Base-by-base conservation (phyloP, 306 rosid genomes). In the Vachellia collinsii region DNA sequence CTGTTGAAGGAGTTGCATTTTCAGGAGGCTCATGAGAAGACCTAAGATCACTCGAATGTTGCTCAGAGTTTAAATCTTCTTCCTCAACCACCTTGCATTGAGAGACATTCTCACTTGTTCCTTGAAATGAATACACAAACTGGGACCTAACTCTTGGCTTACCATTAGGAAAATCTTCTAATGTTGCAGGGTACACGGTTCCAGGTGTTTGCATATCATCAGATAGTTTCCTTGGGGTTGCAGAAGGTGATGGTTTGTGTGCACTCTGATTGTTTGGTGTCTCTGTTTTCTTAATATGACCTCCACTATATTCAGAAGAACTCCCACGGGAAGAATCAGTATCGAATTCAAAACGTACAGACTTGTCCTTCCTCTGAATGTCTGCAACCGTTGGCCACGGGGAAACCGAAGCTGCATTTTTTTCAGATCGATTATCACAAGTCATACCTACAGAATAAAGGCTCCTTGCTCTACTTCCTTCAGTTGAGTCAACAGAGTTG, bases 131-230 rank as follows among this genome's bases (percentile, higher is more conserved):
- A 84, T 87, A 88, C 68, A 90, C 93, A 51, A 81, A 93, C 74
- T 93, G 94, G 39, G 94, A 88, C 85, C 97, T 89, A 79, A 93
- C 89, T 66, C 85, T 80, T 84, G 75, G 70, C 80, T 79, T 95
- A 36, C 87, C 88, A 81, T 77, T 82, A 50, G 84, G 88, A 79
- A 83, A 78, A 68, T 83, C 75, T 79, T 89, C 91, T 61, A 81
- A 34, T 81, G 92, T 81, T 79, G 92, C 76, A 10, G 98, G 98
- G 64, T 85, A 93, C 76, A 87, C 92, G 19, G 98, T 95, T 85
- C 99, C 99, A 29, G 98, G 98, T 38, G 98, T 95, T 88, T 93
- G 97, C 94, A 96, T 89, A 81, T 90, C 97, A 1, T 89, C 97
- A 78, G 90, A 90, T 53, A 93, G 88, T 85, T 90, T 91, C 85